Evolutionary conservation across 768 basidiomycete genomes (phyloP), one percentile per base, ranked within the genome.

Genomic region (Hericium coralloides): DNA sequence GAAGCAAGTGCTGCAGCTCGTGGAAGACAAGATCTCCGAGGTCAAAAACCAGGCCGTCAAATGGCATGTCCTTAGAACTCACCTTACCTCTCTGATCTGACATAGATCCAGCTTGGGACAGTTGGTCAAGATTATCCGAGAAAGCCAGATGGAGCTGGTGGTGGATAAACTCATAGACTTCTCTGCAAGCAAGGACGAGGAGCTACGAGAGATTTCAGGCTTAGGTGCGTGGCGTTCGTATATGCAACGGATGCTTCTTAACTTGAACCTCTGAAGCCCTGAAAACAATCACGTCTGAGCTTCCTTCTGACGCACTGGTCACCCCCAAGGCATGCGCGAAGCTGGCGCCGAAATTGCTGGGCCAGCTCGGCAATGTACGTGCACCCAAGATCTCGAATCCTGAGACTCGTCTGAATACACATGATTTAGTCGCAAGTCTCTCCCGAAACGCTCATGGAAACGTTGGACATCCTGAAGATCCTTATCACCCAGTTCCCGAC

Each of bases 11-110:
- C 76, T 98, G 45, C 76, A 82, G 37, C 80, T 98, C 18, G 87
- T 98, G 4, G 89, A 91, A 67, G 97, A 99, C 73, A 88, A 87
- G 72, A 98, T 95, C 63, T 93, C 93, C 8, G 97, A 99, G 75
- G 97, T 98, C 61, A 98, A 98, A 77, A 97, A 97, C 66, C 88
- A 92, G 69, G 92, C 93, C 2, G 95, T 97, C 12, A 93, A 95
- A 75, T 95, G 93, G 95, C 90, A 63, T 54, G 80, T 68, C 37
- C 50, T n/a, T 38, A 20, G 15, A 36, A 22, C 17, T 17, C 14
- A 17, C 18, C 49, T 38, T 23, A 22, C 18, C 12, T 18, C 12
- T 23, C 12, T 38, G 20, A 41, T 2, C 41, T 45, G 50, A 47
- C 31, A 12, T 37, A 6, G 38, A 3, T 49, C 5, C 59, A 98